Conservation (phyloP, 1,284 basidiomycete species). For the Malassezia cuniculi region DNA sequence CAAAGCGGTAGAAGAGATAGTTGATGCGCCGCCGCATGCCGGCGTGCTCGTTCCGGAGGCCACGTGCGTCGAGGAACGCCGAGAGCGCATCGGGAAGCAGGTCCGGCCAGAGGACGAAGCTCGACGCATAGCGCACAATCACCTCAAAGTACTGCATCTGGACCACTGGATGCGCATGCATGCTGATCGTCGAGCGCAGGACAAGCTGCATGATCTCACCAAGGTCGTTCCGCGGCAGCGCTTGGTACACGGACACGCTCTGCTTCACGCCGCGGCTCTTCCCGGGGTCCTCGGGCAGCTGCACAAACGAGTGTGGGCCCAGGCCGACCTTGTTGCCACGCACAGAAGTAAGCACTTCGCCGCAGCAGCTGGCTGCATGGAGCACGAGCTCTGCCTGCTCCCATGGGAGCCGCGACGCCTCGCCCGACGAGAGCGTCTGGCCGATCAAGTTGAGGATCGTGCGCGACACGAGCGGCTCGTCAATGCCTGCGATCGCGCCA, state of each 20-base stretch:
- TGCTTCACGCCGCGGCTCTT: conserved; percentile 30
- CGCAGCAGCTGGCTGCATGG: conserved; percentile 82
- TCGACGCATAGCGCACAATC: conserved; percentile 78
- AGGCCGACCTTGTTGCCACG: conserved; percentile 35
- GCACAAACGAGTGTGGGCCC: conserved; percentile 35
- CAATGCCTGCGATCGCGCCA: conserved; percentile 67
- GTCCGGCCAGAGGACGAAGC: conserved; percentile 75
- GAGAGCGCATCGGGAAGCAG: conserved; percentile 59
- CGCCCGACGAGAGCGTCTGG: conserved; percentile 59
- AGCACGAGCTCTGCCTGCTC: conserved; percentile 84
- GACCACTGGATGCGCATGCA: conserved; percentile 76
- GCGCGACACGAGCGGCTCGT: conserved; percentile 63
- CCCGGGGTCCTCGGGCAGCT: conserved; percentile 22
- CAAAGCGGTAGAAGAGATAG: conserved; percentile 87
- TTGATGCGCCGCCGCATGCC: conserved; percentile 67
- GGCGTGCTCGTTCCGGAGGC: conserved; percentile 66
- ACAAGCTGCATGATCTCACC: conserved; percentile 79
- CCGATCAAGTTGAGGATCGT: conserved; percentile 60
- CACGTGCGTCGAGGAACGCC: conserved; percentile 78
- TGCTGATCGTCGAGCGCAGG: conserved; percentile 67
- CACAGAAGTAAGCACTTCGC: conserved; percentile 52
- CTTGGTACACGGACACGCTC: conserved; percentile 21
- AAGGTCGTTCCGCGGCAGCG: conserved; percentile 66
- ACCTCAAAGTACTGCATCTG: conserved; percentile 88
- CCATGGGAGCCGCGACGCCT: conserved; percentile 61